Evolutionary conservation across 2,329 filamentous ascomycete genomes (phyloP).

Genomic region (Bisporella sp.): DNA sequence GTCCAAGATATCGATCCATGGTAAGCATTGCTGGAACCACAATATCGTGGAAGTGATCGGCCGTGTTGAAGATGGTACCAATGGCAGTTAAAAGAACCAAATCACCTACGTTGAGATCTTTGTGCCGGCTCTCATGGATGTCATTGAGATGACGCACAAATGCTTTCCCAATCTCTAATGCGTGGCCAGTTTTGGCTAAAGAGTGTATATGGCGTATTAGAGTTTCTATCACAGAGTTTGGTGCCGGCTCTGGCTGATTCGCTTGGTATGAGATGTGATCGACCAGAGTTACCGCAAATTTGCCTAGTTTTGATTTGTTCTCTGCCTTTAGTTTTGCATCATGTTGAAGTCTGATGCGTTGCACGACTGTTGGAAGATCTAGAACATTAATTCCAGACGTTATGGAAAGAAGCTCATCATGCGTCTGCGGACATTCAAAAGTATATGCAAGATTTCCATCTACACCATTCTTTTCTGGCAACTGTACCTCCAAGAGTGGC

Average conservation of each 20-base stretch:
- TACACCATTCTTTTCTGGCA: constrained; percentile 22
- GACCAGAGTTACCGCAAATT: constrained; percentile 60
- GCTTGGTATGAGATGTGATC: constrained; percentile 50
- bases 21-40: constrained; percentile 82
- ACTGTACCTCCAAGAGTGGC: constrained; percentile 36
- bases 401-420: constrained; percentile 64
- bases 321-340: constrained; percentile 78
- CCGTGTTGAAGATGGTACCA: constrained; percentile 82
- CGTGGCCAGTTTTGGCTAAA: constrained; percentile 70
- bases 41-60: constrained; percentile 94
- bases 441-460: constrained; percentile 67
- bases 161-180: constrained; percentile 66
- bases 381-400: constrained; percentile 53
- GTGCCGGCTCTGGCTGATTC: constrained; percentile 35
- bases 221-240: constrained; percentile 67
- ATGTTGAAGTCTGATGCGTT: constrained; percentile 86
- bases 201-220: constrained; percentile 89
- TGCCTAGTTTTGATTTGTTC: constrained; percentile 75
- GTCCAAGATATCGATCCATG: constrained; percentile 77
- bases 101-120: constrained; percentile 59
- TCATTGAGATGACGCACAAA: constrained; percentile 68
- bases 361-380: constrained; percentile 71
- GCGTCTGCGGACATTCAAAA: constrained; percentile 75
- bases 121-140: constrained; percentile 41
- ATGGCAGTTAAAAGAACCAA: constrained; percentile 78